Evolutionary conservation across 331 rosid species (phyloP), one percentile per base, ranked within the genome.

Genomic region (Acacia pycnantha): DNA sequence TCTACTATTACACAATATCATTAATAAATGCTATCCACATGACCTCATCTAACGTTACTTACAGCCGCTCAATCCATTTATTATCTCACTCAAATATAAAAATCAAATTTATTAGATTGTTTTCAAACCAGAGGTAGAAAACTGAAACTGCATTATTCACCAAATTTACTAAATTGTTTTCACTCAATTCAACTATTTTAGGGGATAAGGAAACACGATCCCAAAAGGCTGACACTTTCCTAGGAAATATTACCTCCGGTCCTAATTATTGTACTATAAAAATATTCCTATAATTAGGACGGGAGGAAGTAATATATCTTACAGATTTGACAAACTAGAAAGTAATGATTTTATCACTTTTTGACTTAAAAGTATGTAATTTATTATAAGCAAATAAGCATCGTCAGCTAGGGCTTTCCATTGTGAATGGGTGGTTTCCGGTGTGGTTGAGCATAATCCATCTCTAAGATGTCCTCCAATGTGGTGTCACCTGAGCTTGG

Each of bases 391-490:
- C 29, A 22, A 48, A 43, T 11, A 59, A 59, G 11, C 27, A 24
- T 47, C 41, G 41, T 37, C n/a, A 58, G 65, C 85, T 89, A 93
- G 66, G 87, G 90, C 70, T 84, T 90, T 77, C 83, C 78, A 73
- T 95, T 95, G 88, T 95, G 99, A 88, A 95, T 95, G 26, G 99
- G 98, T 58, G 99, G 97, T 74, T 90, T 95, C 50, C 91, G 79
- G 74, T 93, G 99, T 80, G 97, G 98, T 76, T 90, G 95, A 15
- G 99, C 94, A 59, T 93, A 93, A 82, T 95, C 99, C 98, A 93
- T 95, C 69, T 87, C 91, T 4, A 74, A 89, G 14, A 85, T 82
- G 88, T 86, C 92, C 51, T 92, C 94, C 43, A 53, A 61, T 21
- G 58, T 69, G n/a, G 85, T 69, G 18, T 88, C 89, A 47, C 76